phyloP scores from a whole-genome alignment of 2,329 filamentous ascomycete genomes.

The Chaetomiaceae sp. region DNA sequence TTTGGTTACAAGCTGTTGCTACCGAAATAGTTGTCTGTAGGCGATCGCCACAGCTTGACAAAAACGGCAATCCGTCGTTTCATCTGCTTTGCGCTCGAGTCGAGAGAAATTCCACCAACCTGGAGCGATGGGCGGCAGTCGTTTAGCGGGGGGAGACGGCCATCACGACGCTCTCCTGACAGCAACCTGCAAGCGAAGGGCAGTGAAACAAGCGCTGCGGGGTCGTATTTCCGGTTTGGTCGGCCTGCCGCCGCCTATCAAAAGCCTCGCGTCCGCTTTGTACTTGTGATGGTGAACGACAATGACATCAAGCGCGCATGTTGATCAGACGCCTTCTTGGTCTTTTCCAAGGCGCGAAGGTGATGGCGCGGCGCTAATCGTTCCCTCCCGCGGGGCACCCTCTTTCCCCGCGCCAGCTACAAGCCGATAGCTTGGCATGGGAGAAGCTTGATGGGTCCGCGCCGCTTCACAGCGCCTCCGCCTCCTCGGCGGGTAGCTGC shows the following conservation, averaged over 20 bases:
- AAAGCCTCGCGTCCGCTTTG: background rate
- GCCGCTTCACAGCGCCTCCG: slow-evolving; percentile 12
- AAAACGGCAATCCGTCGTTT: too few relatives aligned
- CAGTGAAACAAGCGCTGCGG: slow-evolving; percentile 7
- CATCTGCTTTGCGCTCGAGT: too few relatives aligned
- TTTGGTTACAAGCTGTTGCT: too few relatives aligned
- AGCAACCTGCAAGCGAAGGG: slow-evolving; percentile 9
- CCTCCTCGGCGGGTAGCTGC: slow-evolving; percentile 48
- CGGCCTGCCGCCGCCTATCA: too few relatives aligned
- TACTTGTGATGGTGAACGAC: too few relatives aligned
- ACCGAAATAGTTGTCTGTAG: too few relatives aligned
- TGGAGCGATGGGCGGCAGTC: background rate
- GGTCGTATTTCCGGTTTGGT: background rate
- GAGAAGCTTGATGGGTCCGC: background rate
- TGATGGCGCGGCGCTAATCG: slow-evolving; percentile 3
- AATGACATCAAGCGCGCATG: slow-evolving; percentile 11
- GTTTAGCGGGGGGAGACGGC: too few relatives aligned
- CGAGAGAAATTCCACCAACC: too few relatives aligned
- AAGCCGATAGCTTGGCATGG: background rate
- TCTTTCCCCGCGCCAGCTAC: too few relatives aligned
- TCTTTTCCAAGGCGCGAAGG: too few relatives aligned
- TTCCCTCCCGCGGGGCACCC: too few relatives aligned
- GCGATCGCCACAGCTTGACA: too few relatives aligned
- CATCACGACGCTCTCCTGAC: background rate
- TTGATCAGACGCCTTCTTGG: slow-evolving; percentile 7